Evolutionary conservation across 2,329 filamentous ascomycete genomes (phyloP).

Genomic region (Aspergillus novofumigatus): DNA sequence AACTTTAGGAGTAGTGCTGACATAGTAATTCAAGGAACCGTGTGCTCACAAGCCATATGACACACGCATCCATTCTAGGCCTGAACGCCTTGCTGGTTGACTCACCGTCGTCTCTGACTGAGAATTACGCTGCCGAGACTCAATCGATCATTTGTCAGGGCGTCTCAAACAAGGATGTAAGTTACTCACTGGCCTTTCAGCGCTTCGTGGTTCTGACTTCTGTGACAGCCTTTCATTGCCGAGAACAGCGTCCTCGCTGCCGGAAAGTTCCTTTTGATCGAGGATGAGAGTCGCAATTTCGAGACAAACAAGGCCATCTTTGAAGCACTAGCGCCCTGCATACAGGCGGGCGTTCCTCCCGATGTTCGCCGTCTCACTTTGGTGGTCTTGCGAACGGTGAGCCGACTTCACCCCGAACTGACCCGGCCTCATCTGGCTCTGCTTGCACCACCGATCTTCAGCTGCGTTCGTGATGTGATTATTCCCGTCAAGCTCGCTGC

Average conservation of each 20-base stretch:
- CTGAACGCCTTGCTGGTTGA: constrained; percentile 87
- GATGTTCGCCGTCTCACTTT: constrained; percentile 83
- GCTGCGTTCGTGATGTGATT: constrained; percentile 81
- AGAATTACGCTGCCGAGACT: constrained; percentile 68
- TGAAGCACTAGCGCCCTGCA: constrained; percentile 67
- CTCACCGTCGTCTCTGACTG: constrained; percentile 65
- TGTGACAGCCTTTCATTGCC: constrained; percentile 66
- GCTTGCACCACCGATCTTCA: constrained; percentile 80
- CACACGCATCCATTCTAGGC: constrained; percentile 73
- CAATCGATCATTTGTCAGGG: constrained; percentile 74
- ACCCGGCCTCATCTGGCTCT: constrained; percentile 75
- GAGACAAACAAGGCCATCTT: constrained; percentile 77
- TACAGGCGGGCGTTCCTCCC: constrained; percentile 71
- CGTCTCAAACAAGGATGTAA: constrained; percentile 70
- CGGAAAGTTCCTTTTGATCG: constrained; percentile 79
- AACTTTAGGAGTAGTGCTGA: constrained; percentile 19
- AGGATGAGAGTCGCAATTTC: constrained; percentile 56
- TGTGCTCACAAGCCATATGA: constrained; percentile 73
- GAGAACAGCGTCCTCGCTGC: constrained; percentile 86
- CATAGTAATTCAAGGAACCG: constrained; percentile 59
- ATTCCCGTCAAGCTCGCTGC: constrained; percentile 95
- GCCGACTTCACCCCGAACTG: constrained; percentile 72
- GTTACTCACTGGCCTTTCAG: constrained; percentile 29
- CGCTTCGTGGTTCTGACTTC: constrained; percentile 13
- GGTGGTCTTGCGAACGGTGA: constrained; percentile 81